Conservation (phyloP, 1,284 basidiomycete species). For the Cryptococcus floricola region DNA sequence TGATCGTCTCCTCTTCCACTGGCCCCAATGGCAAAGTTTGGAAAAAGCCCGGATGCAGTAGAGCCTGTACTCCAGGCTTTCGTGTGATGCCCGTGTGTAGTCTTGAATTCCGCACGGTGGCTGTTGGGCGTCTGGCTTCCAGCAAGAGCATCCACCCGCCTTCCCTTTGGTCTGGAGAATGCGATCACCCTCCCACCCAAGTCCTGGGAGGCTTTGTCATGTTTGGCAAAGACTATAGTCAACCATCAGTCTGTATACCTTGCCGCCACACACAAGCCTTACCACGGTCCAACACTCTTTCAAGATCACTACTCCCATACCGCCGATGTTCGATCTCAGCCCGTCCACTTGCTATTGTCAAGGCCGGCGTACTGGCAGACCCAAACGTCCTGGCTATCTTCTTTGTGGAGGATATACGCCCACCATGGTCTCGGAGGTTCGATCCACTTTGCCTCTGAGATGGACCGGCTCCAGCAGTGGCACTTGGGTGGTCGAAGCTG, state of each 20-base stretch:
- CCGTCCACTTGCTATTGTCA: not conserved
- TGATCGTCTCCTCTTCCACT: not conserved
- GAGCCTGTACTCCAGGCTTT: not conserved
- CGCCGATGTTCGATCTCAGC: not conserved
- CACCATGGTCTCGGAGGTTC: too few relatives aligned
- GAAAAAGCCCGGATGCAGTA: not conserved
- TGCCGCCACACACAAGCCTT: not conserved
- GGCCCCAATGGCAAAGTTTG: not conserved
- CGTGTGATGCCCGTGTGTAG: not conserved
- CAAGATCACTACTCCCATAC: not conserved
- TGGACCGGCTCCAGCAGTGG: not conserved
- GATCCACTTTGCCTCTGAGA: not conserved
- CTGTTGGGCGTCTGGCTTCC: too few relatives aligned
- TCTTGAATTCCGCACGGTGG: too few relatives aligned
- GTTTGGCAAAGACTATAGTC: constrained; percentile 7
- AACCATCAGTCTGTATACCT: too few relatives aligned
- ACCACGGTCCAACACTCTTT: constrained; percentile 10
- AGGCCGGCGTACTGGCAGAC: not conserved
- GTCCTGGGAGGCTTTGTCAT: constrained; percentile 2
- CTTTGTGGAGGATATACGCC: not conserved
- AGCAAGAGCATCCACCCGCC: too few relatives aligned
- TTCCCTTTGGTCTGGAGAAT: not conserved
- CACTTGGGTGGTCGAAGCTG: not conserved
- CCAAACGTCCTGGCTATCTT: not conserved
- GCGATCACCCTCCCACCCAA: not conserved